Evolutionary conservation across 2,329 filamentous ascomycete genomes (phyloP).

Genomic region (Ophidiomyces ophidiicola): DNA sequence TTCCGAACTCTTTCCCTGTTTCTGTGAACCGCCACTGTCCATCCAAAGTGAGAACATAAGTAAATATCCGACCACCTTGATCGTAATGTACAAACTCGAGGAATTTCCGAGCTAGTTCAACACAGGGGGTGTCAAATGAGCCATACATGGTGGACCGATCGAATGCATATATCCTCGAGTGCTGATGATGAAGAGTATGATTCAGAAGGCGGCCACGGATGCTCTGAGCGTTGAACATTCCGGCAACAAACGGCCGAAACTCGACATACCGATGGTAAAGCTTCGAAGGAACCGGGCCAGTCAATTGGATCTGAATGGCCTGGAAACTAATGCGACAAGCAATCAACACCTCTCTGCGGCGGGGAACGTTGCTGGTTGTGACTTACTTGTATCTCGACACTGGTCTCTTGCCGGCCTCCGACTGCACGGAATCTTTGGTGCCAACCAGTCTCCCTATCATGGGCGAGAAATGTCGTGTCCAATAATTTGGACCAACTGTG

Average conservation of each 20-base stretch:
- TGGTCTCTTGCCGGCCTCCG: constrained; percentile 40
- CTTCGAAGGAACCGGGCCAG: constrained; percentile 64
- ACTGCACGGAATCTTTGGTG: constrained; percentile 53
- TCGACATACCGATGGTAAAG: constrained; percentile 90
- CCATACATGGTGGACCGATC: constrained; percentile 64
- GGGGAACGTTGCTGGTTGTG: too few species aligned
- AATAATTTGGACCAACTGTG: constrained; percentile 64
- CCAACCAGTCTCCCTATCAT: constrained; percentile 73
- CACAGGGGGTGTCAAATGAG: constrained; percentile 51
- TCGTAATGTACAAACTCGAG: constrained; percentile 78
- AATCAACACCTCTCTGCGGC: not conserved
- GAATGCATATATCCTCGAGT: constrained; percentile 79
- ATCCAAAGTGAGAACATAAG: constrained; percentile 82
- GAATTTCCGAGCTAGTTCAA: constrained; percentile 64
- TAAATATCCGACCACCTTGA: constrained; percentile 75
- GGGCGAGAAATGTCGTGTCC: constrained; percentile 76
- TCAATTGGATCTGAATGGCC: constrained; percentile 78
- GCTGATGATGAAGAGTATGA: constrained; percentile 79
- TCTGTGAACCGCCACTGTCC: constrained; percentile 82
- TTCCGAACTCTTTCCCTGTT: constrained; percentile 88
- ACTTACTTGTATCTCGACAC: constrained; percentile 65
- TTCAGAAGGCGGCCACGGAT: constrained; percentile 69
- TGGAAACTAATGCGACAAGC: constrained; percentile 56
- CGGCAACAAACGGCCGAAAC: constrained; percentile 77
- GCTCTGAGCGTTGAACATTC: constrained; percentile 72